Percentiles rank a stretch among this genome's conserved stretches.
phyloP scores from a whole-genome alignment of 495 filamentous ascomycete genomes.

The Penicillium cinerascens region DNA sequence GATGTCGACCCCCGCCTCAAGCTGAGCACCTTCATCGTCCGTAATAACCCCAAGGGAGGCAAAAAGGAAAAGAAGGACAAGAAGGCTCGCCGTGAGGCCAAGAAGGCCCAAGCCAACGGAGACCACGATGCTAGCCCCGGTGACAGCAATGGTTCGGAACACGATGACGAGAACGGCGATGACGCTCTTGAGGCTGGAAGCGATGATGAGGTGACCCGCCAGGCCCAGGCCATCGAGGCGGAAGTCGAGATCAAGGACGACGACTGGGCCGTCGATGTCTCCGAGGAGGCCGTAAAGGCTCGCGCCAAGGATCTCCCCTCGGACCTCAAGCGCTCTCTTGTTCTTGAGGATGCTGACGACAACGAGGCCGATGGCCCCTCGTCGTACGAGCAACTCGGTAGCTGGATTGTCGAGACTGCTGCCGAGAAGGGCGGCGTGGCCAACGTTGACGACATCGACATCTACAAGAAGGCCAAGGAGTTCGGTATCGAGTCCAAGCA shows the following conservation, averaged over 20 bases:
- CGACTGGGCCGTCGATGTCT: slow-evolving; percentile 93
- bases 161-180: slow-evolving; percentile 65
- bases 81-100: slow-evolving; percentile 73
- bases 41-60: slow-evolving; percentile 89
- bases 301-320: slow-evolving; percentile 85
- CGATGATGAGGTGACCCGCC: slow-evolving; percentile 88
- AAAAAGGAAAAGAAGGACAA: slow-evolving; percentile 93
- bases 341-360: slow-evolving; percentile 79
- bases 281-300: slow-evolving; percentile 89
- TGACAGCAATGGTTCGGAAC: slow-evolving; percentile 69
- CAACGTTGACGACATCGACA: slow-evolving; percentile 78
- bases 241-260: slow-evolving; percentile 71
- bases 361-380: slow-evolving; percentile 79
- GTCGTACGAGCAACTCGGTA: slow-evolving; percentile 86
- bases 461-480: slow-evolving; percentile 93
- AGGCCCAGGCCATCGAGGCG: slow-evolving; percentile 69
- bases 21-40: slow-evolving; percentile 94
- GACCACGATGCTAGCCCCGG: slow-evolving; percentile 65
- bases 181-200: slow-evolving; percentile 70
- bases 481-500: slow-evolving; percentile 94
- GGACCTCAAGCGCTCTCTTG: slow-evolving; percentile 86
- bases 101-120: slow-evolving; percentile 68
- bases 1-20: slow-evolving; percentile 91
- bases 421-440: slow-evolving; percentile 64
- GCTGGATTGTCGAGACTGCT: slow-evolving; percentile 81